Evolutionary conservation across 148 eudicot species (phyloP), one percentile per base, ranked within the genome.

Genomic region (Rhododendron kiyosumense): DNA sequence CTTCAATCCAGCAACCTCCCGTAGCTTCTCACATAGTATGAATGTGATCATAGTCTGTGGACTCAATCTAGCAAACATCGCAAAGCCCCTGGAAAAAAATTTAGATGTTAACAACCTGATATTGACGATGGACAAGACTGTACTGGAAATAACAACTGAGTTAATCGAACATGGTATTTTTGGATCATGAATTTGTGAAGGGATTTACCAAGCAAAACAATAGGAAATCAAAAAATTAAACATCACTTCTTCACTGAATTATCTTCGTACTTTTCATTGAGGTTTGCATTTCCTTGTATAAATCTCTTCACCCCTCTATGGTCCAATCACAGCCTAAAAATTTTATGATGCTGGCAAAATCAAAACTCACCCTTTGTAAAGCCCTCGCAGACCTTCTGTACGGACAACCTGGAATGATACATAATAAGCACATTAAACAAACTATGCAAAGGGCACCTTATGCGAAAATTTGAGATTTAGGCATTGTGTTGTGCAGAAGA

Each of bases 21-120:
- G 93, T 75, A 96, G 92, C 92, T 95, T 94, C 93, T 96, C 99
- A 83, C 98, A 96, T 17, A 95, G 85, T 79, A 95, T 85, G 63
- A 96, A 95, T 54, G 98, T 96, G 84, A 96, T 94, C 59, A 90
- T 94, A 28, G 99, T 96, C 84, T 96, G 99, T 18, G 99, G 98
- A 73, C 95, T 96, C 89, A 96, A 84, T 86, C 99, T 92, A 15
- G 99, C 99, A 84, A 96, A 96, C 36, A 92, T 93, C 61, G 98
- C 94, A 81, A 94, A 88, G 75, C 99, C 96, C 87, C 99, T 96
- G 92, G 61, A 12, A 36, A 83, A 74, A 65, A 59, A 18, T 30
- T 32, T 83, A 5, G 48, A 52, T 32, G 36, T 86, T 20, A 49
- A 67, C 48, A 46, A 20, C 15, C 36, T 74, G 26, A 61, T 7